Percentiles rank a stretch among this genome's conserved stretches.
Conservation (phyloP, 1,284 basidiomycete genomes). For the Pseudozyma sp. region DNA sequence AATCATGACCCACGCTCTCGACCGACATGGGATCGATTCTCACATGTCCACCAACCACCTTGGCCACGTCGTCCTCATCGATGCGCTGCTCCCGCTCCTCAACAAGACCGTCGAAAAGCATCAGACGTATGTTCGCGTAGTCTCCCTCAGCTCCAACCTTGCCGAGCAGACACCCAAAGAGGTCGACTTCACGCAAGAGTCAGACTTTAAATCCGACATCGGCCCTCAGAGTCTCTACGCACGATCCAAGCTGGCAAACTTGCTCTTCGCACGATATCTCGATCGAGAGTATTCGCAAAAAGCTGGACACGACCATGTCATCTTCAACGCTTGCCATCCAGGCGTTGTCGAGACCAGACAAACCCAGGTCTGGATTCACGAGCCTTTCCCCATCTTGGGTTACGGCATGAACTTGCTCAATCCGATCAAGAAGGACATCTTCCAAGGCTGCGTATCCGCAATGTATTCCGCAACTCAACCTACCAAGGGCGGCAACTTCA, state of each 20-base stretch:
- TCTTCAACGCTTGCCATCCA: slow-evolving; percentile 37
- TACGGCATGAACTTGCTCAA: slow-evolving; percentile 37
- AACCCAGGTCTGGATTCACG: slow-evolving; percentile 33
- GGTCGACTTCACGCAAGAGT: slow-evolving; percentile 8
- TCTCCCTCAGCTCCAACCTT: slow-evolving; percentile 33
- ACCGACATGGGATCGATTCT: slow-evolving; percentile 34
- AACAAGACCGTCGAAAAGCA: slow-evolving; percentile 17
- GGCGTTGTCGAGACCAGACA: slow-evolving; percentile 33
- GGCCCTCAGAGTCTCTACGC: slow-evolving; percentile 22
- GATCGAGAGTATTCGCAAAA: slow-evolving; percentile 15
- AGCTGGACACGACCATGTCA: slow-evolving; percentile 14
- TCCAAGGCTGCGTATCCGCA: slow-evolving; percentile 32
- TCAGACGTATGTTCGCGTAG: slow-evolving; percentile 19
- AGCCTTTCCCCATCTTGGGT: slow-evolving; percentile 34
- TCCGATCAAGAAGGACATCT: slow-evolving; percentile 43
- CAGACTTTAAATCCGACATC: slow-evolving; percentile 26
- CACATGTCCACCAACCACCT: slow-evolving; percentile 41
- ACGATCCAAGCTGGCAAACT: slow-evolving; percentile 27
- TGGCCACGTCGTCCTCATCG: slow-evolving; percentile 29
- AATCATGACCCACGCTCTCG: slow-evolving; percentile 28
- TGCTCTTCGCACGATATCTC: slow-evolving; percentile 28
- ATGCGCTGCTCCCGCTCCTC: slow-evolving; percentile 21
- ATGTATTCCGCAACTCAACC: slow-evolving; percentile 35
- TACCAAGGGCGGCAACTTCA: slow-evolving; percentile 30
- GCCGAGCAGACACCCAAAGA: slow-evolving; percentile 27